A percentile compares a stretch with the other conserved stretches of the same genome.
Conservation (phyloP, 306 rosid species). For the Cucumis cinereus region DNA sequence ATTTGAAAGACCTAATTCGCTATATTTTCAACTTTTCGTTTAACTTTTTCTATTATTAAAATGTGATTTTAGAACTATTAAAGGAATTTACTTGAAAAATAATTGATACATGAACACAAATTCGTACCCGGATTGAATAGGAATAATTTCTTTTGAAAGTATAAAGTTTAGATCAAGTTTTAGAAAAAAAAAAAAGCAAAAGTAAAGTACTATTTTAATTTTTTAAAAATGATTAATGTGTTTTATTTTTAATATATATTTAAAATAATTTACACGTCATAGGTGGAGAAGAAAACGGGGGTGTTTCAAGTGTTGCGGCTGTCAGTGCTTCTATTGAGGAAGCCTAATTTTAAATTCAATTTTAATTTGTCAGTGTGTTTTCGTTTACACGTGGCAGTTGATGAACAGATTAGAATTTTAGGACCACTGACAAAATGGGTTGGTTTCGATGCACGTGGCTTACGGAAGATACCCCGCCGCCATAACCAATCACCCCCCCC, state of each 20-base stretch:
- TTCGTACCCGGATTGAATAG: background rate
- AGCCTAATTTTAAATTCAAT: background rate
- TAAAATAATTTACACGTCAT: background rate
- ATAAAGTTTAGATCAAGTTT: background rate
- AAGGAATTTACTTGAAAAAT: no score
- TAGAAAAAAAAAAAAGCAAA: no score
- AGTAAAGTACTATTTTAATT: no score
- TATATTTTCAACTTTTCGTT: no score
- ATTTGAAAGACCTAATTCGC: no score
- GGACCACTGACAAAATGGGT: constrained; percentile 46
- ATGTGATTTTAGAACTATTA: no score
- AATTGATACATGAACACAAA: background rate
- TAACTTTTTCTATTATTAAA: no score
- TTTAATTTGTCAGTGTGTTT: background rate
- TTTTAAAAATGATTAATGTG: background rate
- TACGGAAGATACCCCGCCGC: constrained; percentile 86
- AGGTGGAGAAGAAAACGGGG: constrained; percentile 3
- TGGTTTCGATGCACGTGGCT: constrained; percentile 52
- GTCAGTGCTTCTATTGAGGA: constrained; percentile 30
- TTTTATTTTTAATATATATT: no score
- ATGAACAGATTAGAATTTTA: constrained; percentile 16
- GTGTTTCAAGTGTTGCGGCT: constrained; percentile 59
- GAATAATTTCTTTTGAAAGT: no score
- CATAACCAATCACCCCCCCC: constrained; percentile 23
- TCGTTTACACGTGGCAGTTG: constrained; percentile 27